Evolutionary conservation across 2,329 filamentous ascomycete species (phyloP).

Genomic region (Fusarium mundagurra): DNA sequence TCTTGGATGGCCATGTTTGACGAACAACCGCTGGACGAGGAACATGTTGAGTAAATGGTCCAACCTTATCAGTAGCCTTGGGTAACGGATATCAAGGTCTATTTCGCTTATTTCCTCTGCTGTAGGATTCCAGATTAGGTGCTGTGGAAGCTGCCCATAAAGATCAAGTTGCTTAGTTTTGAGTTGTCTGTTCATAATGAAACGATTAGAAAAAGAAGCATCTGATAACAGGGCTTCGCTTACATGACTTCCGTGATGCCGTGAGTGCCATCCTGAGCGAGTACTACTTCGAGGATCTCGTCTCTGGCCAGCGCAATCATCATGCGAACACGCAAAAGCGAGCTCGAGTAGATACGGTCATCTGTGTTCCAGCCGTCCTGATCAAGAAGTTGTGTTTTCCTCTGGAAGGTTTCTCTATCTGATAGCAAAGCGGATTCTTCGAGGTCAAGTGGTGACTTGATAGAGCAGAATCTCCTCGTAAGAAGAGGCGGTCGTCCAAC

Average conservation of each 20-base stretch:
- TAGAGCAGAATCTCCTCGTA: background rate
- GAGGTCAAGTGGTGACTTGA: background rate
- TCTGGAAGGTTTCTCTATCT: background rate
- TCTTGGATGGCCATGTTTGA: background rate
- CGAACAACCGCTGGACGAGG: background rate
- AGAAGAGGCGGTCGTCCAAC: background rate
- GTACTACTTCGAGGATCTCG: background rate
- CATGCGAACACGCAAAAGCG: background rate
- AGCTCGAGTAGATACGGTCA: background rate
- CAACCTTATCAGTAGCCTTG: background rate
- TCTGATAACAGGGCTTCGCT: accelerated
- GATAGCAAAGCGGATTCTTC: background rate
- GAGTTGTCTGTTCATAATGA: background rate
- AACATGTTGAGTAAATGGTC: background rate
- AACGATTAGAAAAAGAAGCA: accelerated
- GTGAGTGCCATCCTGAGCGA: background rate
- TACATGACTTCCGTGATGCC: background rate
- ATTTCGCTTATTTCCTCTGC: background rate
- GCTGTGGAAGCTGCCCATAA: background rate
- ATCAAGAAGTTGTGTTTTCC: accelerated
- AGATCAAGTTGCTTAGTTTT: background rate
- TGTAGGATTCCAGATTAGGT: background rate
- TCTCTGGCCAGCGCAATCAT: background rate
- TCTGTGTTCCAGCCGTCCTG: background rate
- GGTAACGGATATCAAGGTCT: background rate